Conservation (phyloP, 2,329 filamentous ascomycete genomes). For the Pleurostoma richardsiae region DNA sequence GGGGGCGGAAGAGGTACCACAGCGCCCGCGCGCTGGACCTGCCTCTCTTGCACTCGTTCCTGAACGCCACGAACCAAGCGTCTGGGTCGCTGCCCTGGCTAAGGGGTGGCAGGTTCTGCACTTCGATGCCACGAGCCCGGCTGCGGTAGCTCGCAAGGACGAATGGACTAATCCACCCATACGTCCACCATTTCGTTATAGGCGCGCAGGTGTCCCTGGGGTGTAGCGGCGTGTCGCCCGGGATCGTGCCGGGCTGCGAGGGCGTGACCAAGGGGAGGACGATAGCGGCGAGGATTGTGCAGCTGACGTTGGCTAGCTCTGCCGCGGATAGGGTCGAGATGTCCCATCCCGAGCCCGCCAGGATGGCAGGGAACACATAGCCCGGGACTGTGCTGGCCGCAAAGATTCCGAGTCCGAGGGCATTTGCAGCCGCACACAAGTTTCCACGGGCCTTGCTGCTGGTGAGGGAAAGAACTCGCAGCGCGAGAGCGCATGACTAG, state of each 20-base stretch:
- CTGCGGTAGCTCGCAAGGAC: background rate
- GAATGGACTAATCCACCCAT: slow-evolving; percentile 1
- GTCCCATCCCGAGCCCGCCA: background rate
- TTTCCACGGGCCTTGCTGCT: background rate
- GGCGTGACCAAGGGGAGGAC: background rate
- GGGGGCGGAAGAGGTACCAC: slow-evolving; percentile 1
- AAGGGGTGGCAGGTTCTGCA: background rate
- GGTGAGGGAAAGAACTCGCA: background rate
- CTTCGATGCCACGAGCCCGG: background rate
- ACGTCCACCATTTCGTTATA: slow-evolving; percentile 1
- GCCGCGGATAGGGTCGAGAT: background rate
- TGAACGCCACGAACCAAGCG: background rate
- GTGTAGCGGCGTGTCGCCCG: background rate
- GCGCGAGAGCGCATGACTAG: background rate
- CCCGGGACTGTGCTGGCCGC: background rate
- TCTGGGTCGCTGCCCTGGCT: background rate
- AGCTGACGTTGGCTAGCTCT: background rate
- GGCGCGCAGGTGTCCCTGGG: background rate
- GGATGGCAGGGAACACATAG: background rate
- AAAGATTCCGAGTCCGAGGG: background rate
- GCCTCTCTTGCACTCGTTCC: background rate
- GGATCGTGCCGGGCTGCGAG: background rate
- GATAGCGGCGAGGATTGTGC: background rate
- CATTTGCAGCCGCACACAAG: background rate
- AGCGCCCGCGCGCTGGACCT: background rate